Evolutionary conservation across 352 stramenopile genomes (phyloP), one percentile per base, ranked within the genome.

Genomic region (Phytopythium helicoides): DNA sequence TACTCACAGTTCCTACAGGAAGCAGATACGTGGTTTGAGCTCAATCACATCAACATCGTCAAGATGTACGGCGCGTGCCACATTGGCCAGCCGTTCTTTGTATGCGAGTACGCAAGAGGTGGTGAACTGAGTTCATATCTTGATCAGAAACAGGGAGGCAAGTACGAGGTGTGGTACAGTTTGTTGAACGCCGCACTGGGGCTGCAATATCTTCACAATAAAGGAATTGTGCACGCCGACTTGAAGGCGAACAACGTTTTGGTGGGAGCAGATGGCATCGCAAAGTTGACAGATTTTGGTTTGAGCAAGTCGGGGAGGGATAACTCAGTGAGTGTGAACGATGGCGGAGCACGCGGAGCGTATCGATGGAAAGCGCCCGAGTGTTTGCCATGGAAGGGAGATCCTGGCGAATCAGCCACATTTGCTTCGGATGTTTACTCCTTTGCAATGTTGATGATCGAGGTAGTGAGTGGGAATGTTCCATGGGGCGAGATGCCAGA

Each of bases 311-410:
- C 25, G 4, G 8, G 28, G 5, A 5, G 28, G 5, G 9, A 9
- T 33, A 33, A 33, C 9, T 33, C 28, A 9, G 28, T 10, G 12
- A 21, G n/a, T 9, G 2, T 16, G 23, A 36, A 3, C 0, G 33
- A 33, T 23, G 33, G 0, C n/a, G 40, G 28, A 1, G 42, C 35
- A 1, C 19, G 51, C 0, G 65, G 65, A 15, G 65, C 65, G 8
- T 41, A 60, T n/a, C 57, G 54, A 1, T 74, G 65, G 65, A 71
- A 74, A 35, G 65, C 65, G 4, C 61, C 65, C 1, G 58, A 74
- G 26, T 62, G 51, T 21, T 52, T 74, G 4, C 15, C 28, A 10
- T 33, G 28, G 28, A 33, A 33, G 28, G 28, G 28, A 5, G 28
- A 33, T 33, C 28, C 1, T 1, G 26, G 26, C 3, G 8, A 26